Percentiles rank a stretch among this genome's conserved stretches.
Conservation (phyloP, 257 asterid genomes). For the Capsicum chinense region DNA sequence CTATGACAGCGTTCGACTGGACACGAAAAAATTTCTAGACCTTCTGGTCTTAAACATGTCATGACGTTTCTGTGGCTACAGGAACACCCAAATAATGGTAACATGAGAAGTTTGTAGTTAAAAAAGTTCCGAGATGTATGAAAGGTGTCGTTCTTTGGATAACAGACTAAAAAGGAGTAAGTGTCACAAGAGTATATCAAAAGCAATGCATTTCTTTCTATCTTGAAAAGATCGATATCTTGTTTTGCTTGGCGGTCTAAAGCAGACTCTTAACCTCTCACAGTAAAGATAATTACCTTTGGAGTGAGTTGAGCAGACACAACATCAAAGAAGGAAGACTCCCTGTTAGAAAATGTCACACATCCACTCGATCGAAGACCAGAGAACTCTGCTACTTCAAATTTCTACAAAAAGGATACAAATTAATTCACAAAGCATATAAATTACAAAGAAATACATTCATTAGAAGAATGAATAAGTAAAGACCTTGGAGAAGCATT, state of each 20-base stretch:
- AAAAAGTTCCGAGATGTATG: not conserved
- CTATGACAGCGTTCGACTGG: not conserved
- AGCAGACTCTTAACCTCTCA: not conserved
- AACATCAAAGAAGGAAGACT: slow-evolving; percentile 64
- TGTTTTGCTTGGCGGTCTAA: slow-evolving; percentile 10
- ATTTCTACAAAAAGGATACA: slow-evolving; percentile 46
- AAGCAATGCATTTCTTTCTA: not conserved
- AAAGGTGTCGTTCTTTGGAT: not conserved
- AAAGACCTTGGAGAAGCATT: slow-evolving; percentile 68
- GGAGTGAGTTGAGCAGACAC: slow-evolving; percentile 79
- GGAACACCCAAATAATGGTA: not conserved
- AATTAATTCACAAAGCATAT: not conserved
- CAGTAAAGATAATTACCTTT: slow-evolving; percentile 41
- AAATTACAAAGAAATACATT: not conserved
- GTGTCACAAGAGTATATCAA: not conserved
- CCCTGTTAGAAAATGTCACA: slow-evolving; percentile 55
- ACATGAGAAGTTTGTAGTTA: not conserved
- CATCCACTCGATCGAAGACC: slow-evolving; percentile 72
- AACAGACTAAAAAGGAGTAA: not conserved
- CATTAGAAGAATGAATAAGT: not conserved
- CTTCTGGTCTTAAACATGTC: not conserved
- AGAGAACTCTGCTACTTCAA: slow-evolving; percentile 69
- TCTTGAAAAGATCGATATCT: not conserved
- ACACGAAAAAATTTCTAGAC: not conserved
- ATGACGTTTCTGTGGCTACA: not conserved